Percentiles rank a stretch among this genome's conserved stretches.
Evolutionary conservation across 202 grass and related monocot genomes (phyloP).

Genomic region (Panicum virgatum): DNA sequence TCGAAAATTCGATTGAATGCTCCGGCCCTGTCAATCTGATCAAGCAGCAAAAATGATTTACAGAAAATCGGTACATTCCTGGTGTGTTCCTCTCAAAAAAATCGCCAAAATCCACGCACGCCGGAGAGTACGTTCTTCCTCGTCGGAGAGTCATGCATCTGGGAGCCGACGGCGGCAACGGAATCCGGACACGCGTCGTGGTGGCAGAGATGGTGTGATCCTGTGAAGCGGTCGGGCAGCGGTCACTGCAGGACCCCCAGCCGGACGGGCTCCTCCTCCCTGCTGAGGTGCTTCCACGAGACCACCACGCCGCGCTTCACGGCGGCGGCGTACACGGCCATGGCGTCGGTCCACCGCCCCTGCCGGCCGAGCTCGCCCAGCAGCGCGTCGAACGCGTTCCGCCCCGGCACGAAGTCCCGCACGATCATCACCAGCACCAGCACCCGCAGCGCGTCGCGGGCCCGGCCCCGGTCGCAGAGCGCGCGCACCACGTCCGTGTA

Average conservation of each 20-base stretch:
- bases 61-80: neutral
- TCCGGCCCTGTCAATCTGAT: neutral
- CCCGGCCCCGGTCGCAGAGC: constrained; percentile 62
- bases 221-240: too few species aligned
- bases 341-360: constrained; percentile 59
- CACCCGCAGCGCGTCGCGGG: constrained; percentile 62
- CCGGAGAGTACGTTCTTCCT: neutral
- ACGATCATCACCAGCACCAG: constrained; percentile 69
- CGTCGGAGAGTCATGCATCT: neutral
- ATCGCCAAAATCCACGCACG: neutral
- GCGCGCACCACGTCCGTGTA: constrained; percentile 80
- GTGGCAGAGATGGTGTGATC: neutral
- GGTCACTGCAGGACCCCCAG: constrained; percentile 34
- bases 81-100: neutral
- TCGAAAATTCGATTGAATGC: neutral
- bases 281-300: constrained; percentile 50
- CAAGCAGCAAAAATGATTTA: neutral
- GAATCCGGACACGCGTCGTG: neutral
- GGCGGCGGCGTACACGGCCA: constrained; percentile 77
- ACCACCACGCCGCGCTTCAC: constrained; percentile 65
- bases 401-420: constrained; percentile 61
- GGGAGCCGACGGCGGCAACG: neutral
- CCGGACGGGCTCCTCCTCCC: constrained; percentile 10
- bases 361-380: constrained; percentile 62
- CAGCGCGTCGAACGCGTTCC: constrained; percentile 75